phyloP scores from a whole-genome alignment of 179 eudicot genomes.

The Silene coronaria region DNA sequence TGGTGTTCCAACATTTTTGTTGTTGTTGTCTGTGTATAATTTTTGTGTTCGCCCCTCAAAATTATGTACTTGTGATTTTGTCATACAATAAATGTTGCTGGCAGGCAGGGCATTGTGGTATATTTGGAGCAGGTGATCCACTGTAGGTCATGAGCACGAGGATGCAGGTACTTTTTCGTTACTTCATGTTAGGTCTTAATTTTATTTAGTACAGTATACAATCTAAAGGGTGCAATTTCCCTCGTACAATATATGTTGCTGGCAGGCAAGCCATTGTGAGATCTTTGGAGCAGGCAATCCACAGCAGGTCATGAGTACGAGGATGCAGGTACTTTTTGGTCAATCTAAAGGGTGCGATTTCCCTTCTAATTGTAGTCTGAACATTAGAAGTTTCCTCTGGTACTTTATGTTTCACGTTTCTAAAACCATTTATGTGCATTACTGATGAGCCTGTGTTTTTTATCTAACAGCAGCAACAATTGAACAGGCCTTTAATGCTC shows the following conservation, averaged over 20 bases:
- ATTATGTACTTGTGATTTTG: not conserved
- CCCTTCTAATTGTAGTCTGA: constrained; percentile 1
- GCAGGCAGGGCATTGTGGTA: constrained; percentile 88
- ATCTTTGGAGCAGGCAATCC: no score
- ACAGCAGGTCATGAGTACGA: no score
- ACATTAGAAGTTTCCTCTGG: not conserved
- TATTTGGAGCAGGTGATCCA: constrained; percentile 71
- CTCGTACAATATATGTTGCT: no score
- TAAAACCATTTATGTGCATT: not conserved
- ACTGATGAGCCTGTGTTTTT: not conserved
- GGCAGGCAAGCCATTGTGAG: no score
- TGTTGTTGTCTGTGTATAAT: not conserved
- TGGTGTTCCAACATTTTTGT: not conserved
- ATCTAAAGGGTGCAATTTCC: constrained; percentile 17
- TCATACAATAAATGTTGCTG: constrained; percentile 4
- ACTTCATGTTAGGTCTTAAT: not conserved
- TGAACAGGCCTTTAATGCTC: constrained; percentile 98
- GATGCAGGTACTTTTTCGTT: constrained; percentile 74
- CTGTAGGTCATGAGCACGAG: constrained; percentile 97
- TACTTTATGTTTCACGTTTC: not conserved
- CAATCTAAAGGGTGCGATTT: not conserved
- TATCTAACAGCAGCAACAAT: constrained; percentile 11
- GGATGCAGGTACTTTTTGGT: no score
- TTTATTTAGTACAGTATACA: not conserved
- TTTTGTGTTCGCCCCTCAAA: not conserved